Evolutionary conservation across 2,329 filamentous ascomycete genomes (phyloP), one percentile per base, ranked within the genome.

Genomic region (Macrophomina phaseolina): DNA sequence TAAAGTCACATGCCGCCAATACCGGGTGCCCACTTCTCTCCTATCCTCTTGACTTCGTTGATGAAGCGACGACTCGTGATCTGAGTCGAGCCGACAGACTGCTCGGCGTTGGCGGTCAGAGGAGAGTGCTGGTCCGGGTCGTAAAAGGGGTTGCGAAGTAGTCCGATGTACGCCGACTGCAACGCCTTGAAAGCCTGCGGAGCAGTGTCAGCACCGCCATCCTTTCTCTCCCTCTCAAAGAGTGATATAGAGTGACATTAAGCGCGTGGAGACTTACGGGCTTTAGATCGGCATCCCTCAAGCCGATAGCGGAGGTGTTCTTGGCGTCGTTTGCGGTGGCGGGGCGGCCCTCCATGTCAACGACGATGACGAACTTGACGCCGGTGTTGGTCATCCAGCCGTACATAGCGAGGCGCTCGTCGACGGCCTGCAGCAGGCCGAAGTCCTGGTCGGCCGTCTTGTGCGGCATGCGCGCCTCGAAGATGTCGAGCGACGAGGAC

Each of bases 301-400:
- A 78, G 0, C 92, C 93, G 18, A 91, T 81, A 14, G 87, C 86
- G 18, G 82, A 78, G 48, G 74, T 69, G 28, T 69, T 70, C 64
- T 75, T 78, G 70, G 72, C 75, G 68, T 78, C 77, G 12, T 73
- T 66, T 6, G 71, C 70, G 23, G 72, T 77, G 18, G 76, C 78
- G 60, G 85, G 81, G 28, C 90, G 84, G 1, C 93, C 94, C 71
- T 93, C 89, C 87, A 97, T 93, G 80, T 99, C 94, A 36, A 98
- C 90, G 3, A 97, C 88, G 69, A 93, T 90, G 40, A 98, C 89
- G 75, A 99, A 89, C 77, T 94, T 94, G 70, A 97, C 89, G 48
- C 93, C 93, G 32, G 95, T 98, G 80, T 97, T 98, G 66, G 95
- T 97, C 79, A 98, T 87, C 88, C 92, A 97, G 73, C 95, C 95